Conservation (phyloP, 2,329 filamentous ascomycete species). For the Pyrenophora seminiperda region DNA sequence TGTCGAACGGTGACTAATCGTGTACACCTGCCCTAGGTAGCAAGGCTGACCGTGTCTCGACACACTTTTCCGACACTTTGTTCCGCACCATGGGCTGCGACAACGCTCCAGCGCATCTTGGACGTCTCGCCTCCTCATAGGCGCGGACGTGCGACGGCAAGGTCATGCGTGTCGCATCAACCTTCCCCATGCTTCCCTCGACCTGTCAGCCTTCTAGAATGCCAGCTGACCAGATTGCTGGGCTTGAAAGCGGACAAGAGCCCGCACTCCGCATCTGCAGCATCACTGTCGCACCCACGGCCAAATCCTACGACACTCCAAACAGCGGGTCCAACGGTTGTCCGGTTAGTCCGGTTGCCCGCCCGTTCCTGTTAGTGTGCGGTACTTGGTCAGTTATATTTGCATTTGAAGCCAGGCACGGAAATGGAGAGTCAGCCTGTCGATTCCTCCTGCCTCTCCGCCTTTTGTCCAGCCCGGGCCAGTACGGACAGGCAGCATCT, state of each 20-base stretch:
- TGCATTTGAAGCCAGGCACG: too few species aligned
- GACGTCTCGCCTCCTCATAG: constrained; percentile 19
- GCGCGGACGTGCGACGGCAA: constrained; percentile 23
- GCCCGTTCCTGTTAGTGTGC: too few species aligned
- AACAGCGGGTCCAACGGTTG: constrained; percentile 16
- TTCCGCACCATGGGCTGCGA: constrained; percentile 38
- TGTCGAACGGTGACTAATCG: constrained; percentile 34
- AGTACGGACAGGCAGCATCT: too few species aligned
- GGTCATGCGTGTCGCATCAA: constrained; percentile 28
- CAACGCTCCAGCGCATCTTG: constrained; percentile 21
- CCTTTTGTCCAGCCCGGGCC: background rate
- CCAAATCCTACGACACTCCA: constrained; percentile 11
- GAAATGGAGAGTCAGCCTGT: too few species aligned
- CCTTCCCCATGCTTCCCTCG: constrained; percentile 31
- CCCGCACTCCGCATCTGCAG: constrained; percentile 29
- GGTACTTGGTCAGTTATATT: too few species aligned
- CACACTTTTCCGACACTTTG: constrained; percentile 35
- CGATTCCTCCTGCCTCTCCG: too few species aligned
- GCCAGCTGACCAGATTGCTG: constrained; percentile 10
- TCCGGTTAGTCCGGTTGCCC: too few species aligned
- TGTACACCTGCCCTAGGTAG: constrained; percentile 25
- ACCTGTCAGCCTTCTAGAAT: constrained; percentile 17
- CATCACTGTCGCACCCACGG: constrained; percentile 18
- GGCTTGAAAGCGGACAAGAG: constrained; percentile 13
- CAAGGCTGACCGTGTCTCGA: constrained; percentile 23